Evolutionary conservation across 352 stramenopile species (phyloP).

Genomic region (Paralagenidium karlingii): DNA sequence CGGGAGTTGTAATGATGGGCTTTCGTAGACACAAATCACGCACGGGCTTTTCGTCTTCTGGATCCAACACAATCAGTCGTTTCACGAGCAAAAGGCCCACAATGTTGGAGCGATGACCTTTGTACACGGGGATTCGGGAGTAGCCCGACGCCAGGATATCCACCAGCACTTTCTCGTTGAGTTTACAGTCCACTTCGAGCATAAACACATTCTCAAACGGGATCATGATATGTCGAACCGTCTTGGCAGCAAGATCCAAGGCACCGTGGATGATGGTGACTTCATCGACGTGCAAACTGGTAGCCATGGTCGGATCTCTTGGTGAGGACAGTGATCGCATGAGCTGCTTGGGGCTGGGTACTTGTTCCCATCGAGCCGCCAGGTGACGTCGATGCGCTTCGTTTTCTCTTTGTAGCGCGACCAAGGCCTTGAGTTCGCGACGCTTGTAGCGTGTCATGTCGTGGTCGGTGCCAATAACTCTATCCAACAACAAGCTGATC

Average conservation of each 20-base stretch:
- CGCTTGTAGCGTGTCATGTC: constrained; percentile 78
- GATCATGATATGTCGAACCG: constrained; percentile 81
- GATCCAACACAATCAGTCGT: constrained; percentile 83
- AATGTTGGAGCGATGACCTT: constrained; percentile 52
- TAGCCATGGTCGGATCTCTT: constrained; percentile 33
- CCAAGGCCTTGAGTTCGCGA: constrained; percentile 80
- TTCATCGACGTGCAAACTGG: constrained; percentile 66
- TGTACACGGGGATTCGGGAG: constrained; percentile 85
- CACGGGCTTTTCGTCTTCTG: constrained; percentile 52
- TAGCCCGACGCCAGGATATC: constrained; percentile 80
- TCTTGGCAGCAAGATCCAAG: constrained; percentile 79
- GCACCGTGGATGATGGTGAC: constrained; percentile 89
- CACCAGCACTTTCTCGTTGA: constrained; percentile 61
- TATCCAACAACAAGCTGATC: constrained; percentile 86
- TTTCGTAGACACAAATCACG: constrained; percentile 47
- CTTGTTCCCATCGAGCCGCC: background rate
- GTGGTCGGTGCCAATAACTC: constrained; percentile 65
- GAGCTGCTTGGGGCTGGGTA: background rate
- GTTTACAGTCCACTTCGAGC: constrained; percentile 61
- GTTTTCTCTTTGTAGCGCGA: constrained; percentile 62
- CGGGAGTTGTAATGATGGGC: constrained; percentile 72
- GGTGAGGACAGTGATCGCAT: too few species aligned
- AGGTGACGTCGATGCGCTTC: constrained; percentile 16
- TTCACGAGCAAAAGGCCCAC: constrained; percentile 82
- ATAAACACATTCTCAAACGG: constrained; percentile 79